phyloP scores from a whole-genome alignment of 2,329 filamentous ascomycete genomes.

The Trichoderma pleuroti region DNA sequence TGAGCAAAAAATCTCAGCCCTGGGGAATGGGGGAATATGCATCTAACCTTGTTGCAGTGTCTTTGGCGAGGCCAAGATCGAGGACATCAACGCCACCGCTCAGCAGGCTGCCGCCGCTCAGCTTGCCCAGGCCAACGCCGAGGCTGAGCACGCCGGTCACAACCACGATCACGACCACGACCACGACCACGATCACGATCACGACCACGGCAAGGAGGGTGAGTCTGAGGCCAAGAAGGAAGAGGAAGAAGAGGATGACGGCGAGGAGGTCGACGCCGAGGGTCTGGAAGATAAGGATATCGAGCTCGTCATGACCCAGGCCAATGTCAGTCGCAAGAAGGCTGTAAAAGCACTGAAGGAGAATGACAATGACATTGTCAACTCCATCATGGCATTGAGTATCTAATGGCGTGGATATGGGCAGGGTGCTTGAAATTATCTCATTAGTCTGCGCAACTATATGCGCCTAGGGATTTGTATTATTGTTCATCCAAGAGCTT shows the following conservation, averaged over 20 bases:
- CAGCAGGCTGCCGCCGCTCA: constrained; percentile 86
- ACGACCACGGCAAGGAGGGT: constrained; percentile 59
- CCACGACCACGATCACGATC: constrained; percentile 5
- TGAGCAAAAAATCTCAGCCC: constrained; percentile 48
- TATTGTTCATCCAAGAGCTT: constrained; percentile 25
- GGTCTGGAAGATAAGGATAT: constrained; percentile 99
- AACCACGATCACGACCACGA: constrained; percentile 52
- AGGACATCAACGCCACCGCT: constrained; percentile 97
- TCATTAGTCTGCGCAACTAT: constrained; percentile 27
- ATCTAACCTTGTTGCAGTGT: constrained; percentile 57
- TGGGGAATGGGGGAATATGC: neutral
- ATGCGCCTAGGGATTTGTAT: constrained; percentile 31
- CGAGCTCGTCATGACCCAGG: constrained; percentile 97
- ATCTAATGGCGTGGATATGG: constrained; percentile 50
- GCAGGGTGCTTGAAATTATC: constrained; percentile 23
- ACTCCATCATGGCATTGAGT: constrained; percentile 98
- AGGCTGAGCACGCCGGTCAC: constrained; percentile 68
- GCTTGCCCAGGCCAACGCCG: constrained; percentile 69
- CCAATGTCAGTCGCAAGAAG: constrained; percentile 95
- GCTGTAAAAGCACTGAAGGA: constrained; percentile 97
- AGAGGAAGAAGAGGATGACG: constrained; percentile 79
- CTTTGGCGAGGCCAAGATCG: constrained; percentile 99
- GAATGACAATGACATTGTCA: constrained; percentile 99
- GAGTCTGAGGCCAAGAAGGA: constrained; percentile 67
- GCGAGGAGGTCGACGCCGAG: constrained; percentile 89